Conservation (phyloP, 306 rosid genomes). For the Prinsepia uniflora region DNA sequence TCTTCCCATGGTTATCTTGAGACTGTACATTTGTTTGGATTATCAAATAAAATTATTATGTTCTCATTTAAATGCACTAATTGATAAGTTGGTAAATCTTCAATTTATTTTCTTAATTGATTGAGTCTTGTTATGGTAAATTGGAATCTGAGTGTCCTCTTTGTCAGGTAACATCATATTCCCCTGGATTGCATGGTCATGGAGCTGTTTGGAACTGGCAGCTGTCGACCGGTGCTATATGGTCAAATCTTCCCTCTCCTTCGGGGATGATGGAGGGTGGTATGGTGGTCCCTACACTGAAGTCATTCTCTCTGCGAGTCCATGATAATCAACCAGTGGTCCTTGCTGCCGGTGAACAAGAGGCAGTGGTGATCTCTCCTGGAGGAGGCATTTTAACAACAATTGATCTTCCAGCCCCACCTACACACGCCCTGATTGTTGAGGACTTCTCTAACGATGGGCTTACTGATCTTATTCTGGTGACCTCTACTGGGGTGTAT, state of each 20-base stretch:
- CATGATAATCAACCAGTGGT: constrained; percentile 64
- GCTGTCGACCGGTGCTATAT: constrained; percentile 73
- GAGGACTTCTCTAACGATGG: constrained; percentile 98
- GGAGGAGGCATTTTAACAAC: constrained; percentile 71
- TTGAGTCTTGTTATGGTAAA: background rate
- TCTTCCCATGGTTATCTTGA: constrained; percentile 8
- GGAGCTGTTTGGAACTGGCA: constrained; percentile 97
- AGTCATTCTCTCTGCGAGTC: constrained; percentile 62
- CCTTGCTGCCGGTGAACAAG: constrained; percentile 98
- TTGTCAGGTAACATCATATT: constrained; percentile 79
- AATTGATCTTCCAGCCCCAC: constrained; percentile 77
- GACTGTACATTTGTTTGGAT: background rate
- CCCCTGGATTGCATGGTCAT: constrained; percentile 92
- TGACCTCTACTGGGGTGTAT: constrained; percentile 76
- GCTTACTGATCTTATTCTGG: constrained; percentile 80
- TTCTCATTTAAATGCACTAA: no score
- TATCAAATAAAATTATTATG: constrained; percentile 4
- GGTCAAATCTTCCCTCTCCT: constrained; percentile 98
- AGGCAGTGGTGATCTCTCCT: constrained; percentile 79
- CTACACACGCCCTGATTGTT: constrained; percentile 67
- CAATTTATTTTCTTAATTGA: no score
- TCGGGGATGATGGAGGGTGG: constrained; percentile 93
- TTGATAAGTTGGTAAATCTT: no score
- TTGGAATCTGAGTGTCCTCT: constrained; percentile 11
- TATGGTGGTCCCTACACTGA: constrained; percentile 72